Evolutionary conservation across 2,329 filamentous ascomycete species (phyloP).

Genomic region (Fusarium fracticaudum): DNA sequence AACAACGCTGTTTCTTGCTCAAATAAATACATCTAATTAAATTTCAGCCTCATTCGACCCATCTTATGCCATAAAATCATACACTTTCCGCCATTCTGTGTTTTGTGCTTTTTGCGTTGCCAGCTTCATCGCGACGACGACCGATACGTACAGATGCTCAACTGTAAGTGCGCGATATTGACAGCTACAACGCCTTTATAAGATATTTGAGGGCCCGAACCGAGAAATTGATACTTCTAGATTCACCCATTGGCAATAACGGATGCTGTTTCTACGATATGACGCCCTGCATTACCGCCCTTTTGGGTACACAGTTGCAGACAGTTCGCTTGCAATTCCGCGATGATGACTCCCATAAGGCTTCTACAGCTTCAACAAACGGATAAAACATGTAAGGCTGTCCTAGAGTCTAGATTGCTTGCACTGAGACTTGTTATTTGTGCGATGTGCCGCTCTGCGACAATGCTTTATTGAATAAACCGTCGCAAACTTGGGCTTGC

Average conservation of each 20-base stretch:
- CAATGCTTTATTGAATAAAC: neutral
- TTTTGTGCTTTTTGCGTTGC: neutral
- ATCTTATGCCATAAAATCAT: neutral
- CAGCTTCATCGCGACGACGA: neutral
- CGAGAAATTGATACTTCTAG: neutral
- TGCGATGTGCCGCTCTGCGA: neutral
- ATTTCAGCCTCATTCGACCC: accelerated
- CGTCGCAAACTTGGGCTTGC: neutral
- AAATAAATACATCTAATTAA: neutral
- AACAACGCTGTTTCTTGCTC: accelerated
- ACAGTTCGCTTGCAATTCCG: neutral
- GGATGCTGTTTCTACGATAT: neutral
- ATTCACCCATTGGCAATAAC: neutral
- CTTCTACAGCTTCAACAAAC: neutral
- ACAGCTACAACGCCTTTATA: neutral
- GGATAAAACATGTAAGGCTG: accelerated
- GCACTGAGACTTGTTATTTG: neutral
- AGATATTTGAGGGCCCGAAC: accelerated
- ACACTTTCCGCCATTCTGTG: neutral
- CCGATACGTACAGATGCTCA: neutral
- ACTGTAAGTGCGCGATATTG: neutral
- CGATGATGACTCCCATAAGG: accelerated
- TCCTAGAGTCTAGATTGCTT: accelerated
- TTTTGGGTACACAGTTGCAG: neutral
- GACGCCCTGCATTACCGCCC: neutral